Percentiles rank a stretch among this genome's conserved stretches.
Evolutionary conservation across 257 asterid species (phyloP).

Genomic region (Echites panduratus): DNA sequence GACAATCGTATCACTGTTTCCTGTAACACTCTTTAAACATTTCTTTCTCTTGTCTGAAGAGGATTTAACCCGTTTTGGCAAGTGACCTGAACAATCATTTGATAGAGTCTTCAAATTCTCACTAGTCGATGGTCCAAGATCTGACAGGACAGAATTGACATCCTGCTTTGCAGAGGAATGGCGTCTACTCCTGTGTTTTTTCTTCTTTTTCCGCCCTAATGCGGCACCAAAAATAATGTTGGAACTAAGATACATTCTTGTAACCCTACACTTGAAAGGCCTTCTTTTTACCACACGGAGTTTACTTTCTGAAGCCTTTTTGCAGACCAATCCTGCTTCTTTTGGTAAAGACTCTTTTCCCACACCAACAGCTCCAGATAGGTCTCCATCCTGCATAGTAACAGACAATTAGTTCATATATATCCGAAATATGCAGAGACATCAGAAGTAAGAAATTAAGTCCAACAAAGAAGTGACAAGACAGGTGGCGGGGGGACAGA

Average conservation of each 20-base stretch:
- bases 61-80: conserved; percentile 22
- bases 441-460: neutral
- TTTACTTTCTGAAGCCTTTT: conserved; percentile 20
- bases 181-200: conserved; percentile 31
- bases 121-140: conserved; percentile 37
- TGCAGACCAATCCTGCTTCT: conserved; percentile 9
- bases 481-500: too few species aligned
- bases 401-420: neutral
- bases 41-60: conserved; percentile 26
- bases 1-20: conserved; percentile 19
- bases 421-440: neutral
- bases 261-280: conserved; percentile 35
- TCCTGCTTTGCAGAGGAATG: conserved; percentile 17
- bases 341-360: conserved; percentile 17
- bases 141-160: conserved; percentile 24
- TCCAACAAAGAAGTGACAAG: neutral
- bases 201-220: conserved; percentile 42
- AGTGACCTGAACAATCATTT: conserved; percentile 7
- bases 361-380: conserved; percentile 19
- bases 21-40: conserved; percentile 19
- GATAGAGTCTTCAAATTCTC: conserved; percentile 21
- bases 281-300: conserved; percentile 33
- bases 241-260: conserved; percentile 46
- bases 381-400: conserved; percentile 33
- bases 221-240: conserved; percentile 50